These are phyloP conservation scores for Biscogniauxia marginata DNA, from an alignment of 2,329 filamentous ascomycete genomes.

Conservation along the genomic window DNA sequence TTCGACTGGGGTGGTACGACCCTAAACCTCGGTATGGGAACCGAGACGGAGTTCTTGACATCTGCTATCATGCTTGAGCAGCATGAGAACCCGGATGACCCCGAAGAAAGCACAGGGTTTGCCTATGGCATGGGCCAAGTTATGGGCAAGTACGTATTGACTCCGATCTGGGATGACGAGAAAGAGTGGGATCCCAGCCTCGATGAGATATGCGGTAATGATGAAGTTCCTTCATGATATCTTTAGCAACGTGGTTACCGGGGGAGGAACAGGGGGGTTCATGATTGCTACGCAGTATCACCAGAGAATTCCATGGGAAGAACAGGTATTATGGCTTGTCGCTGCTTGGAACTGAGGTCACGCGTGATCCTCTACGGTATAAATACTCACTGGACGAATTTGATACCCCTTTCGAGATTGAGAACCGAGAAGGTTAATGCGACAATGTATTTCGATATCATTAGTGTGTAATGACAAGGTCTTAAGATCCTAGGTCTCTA, in stretches of 20 bases:
- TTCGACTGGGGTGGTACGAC: constrained; percentile 61
- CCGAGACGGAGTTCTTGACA: constrained; percentile 52
- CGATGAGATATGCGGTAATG: constrained; percentile 29
- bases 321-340: too few species aligned
- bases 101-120: constrained; percentile 42
- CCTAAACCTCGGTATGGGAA: constrained; percentile 53
- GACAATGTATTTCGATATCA: too few species aligned
- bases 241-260: constrained; percentile 1
- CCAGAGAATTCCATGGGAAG: too few species aligned
- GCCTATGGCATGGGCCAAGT: constrained; percentile 63
- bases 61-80: constrained; percentile 60
- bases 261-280: neutral
- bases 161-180: constrained; percentile 57
- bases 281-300: too few species aligned
- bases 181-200: constrained; percentile 52
- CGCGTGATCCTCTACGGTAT: too few species aligned
- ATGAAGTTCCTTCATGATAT: neutral
- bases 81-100: constrained; percentile 48
- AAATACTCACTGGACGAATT: too few species aligned
- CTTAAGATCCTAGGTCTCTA: too few species aligned
- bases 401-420: too few species aligned
- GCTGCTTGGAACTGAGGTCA: too few species aligned
- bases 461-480: too few species aligned
- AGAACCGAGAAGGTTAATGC: too few species aligned
- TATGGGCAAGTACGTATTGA: constrained; percentile 60